Percentiles rank a stretch among this genome's conserved stretches.
phyloP scores from a whole-genome alignment of 2,329 filamentous ascomycete species.

The Fusarium tanahbumbuense region DNA sequence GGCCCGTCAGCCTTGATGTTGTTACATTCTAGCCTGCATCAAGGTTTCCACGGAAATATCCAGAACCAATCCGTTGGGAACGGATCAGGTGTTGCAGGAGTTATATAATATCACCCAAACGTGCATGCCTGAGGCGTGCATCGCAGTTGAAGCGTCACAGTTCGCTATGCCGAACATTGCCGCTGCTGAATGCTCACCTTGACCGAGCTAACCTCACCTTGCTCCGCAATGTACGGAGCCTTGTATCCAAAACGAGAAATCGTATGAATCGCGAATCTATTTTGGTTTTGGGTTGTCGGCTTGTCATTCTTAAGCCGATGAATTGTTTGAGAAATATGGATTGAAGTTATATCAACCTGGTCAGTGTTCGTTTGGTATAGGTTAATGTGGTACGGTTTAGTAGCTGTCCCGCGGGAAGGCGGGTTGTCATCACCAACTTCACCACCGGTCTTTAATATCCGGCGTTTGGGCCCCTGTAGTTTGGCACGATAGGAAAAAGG shows the following conservation, averaged over 20 bases:
- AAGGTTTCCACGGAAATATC: not conserved
- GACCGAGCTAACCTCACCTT: conserved; percentile 5
- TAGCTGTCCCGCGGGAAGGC: conserved; percentile 5
- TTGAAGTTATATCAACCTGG: not conserved
- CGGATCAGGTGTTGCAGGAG: not conserved
- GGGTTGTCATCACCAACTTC: conserved; percentile 8
- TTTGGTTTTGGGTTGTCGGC: not conserved
- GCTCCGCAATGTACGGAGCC: conserved; percentile 13
- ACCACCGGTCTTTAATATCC: conserved; percentile 34
- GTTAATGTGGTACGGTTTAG: not conserved
- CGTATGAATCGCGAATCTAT: not conserved
- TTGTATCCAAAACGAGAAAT: not conserved
- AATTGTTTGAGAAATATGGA: not conserved
- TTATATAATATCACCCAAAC: conserved; percentile 1
- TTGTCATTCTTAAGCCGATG: conserved; percentile 1
- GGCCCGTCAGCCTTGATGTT: conserved; percentile 11
- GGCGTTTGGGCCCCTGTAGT: not conserved
- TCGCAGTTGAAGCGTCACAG: not conserved
- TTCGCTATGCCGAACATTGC: conserved; percentile 27
- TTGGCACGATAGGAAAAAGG: not conserved
- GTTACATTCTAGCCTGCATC: not conserved
- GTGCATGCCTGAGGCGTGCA: conserved; percentile 14
- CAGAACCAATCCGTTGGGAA: not conserved
- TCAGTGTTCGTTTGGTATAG: not conserved
- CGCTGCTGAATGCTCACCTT: conserved; percentile 11